A percentile compares a stretch with the other conserved stretches of the same genome.
Evolutionary conservation across 768 basidiomycete species (phyloP).

Genomic region (Infundibulicybe gibba): DNA sequence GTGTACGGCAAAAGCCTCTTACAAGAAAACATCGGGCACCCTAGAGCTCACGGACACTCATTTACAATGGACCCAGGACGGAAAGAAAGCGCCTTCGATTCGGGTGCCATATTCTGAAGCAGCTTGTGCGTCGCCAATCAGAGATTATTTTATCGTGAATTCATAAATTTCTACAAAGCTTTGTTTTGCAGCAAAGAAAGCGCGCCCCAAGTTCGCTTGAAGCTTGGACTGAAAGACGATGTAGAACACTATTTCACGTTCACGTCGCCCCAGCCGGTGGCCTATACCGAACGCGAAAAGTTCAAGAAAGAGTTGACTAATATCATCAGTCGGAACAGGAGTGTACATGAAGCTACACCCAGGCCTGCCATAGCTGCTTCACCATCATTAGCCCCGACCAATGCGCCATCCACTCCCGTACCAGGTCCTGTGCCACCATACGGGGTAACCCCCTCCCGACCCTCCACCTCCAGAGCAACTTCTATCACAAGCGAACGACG

Average conservation of each 20-base stretch:
- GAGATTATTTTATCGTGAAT: constrained; percentile 7
- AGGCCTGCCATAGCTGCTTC: constrained; percentile 9
- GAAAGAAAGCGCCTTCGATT: constrained; percentile 60
- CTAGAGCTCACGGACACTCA: constrained; percentile 72
- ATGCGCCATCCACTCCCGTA: constrained; percentile 26
- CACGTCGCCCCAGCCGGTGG: constrained; percentile 59
- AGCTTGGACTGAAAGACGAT: constrained; percentile 69
- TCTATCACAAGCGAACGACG: constrained; percentile 56
- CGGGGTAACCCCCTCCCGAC: constrained; percentile 28
- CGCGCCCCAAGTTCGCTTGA: constrained; percentile 74
- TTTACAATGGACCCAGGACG: constrained; percentile 79
- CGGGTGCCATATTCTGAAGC: constrained; percentile 59
- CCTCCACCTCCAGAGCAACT: constrained; percentile 55
- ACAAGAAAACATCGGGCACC: constrained; percentile 77
- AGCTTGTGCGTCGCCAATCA: constrained; percentile 37
- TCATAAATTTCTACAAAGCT: constrained; percentile 36
- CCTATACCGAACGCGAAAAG: constrained; percentile 69
- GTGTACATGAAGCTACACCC: constrained; percentile 25
- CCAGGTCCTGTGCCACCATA: constrained; percentile 3
- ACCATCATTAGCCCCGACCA: constrained; percentile 16
- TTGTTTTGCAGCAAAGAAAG: constrained; percentile 87
- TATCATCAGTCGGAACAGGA: constrained; percentile 74
- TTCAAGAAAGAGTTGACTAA: constrained; percentile 79
- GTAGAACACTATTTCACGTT: constrained; percentile 83
- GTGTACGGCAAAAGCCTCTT: constrained; percentile 74